phyloP scores from a whole-genome alignment of 2,329 filamentous ascomycete genomes.

The Curvularia sp. region DNA sequence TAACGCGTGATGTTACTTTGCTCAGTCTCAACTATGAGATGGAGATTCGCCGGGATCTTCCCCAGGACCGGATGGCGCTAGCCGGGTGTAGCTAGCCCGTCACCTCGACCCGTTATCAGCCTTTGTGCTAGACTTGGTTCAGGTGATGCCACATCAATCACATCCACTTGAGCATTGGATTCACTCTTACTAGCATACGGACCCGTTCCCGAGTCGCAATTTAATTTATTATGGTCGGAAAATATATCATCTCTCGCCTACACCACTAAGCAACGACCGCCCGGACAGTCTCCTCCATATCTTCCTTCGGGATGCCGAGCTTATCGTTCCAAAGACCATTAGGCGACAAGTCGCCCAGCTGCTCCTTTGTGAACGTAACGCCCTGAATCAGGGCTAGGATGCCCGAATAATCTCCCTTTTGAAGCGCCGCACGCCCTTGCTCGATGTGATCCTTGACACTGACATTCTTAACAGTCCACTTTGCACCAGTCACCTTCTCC shows the following conservation, averaged over 20 bases:
- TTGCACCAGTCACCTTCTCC: conserved; percentile 60
- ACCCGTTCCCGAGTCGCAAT: background rate
- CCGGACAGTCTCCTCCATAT: conserved; percentile 47
- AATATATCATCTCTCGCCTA: background rate
- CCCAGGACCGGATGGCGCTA: conserved; percentile 13
- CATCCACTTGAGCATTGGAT: background rate
- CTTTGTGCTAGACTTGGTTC: background rate
- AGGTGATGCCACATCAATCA: background rate
- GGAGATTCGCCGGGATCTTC: conserved; percentile 21
- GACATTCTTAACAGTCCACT: conserved; percentile 58
- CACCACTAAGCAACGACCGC: background rate
- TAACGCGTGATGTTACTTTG: conserved; percentile 11
- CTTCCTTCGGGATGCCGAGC: conserved; percentile 52
- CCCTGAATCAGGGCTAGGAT: conserved; percentile 32
- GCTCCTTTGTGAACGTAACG: conserved; percentile 23
- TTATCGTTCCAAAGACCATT: conserved; percentile 50
- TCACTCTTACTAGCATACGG: background rate
- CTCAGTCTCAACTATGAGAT: conserved; percentile 17
- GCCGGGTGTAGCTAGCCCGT: background rate
- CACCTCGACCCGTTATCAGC: background rate
- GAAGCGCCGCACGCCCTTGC: conserved; percentile 45
- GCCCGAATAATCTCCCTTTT: conserved; percentile 45
- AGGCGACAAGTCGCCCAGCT: conserved; percentile 34
- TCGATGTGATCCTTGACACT: conserved; percentile 43
- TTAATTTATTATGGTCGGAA: background rate